Conservation (phyloP, 768 basidiomycete species). For the Neoboletus subvelutipes region DNA sequence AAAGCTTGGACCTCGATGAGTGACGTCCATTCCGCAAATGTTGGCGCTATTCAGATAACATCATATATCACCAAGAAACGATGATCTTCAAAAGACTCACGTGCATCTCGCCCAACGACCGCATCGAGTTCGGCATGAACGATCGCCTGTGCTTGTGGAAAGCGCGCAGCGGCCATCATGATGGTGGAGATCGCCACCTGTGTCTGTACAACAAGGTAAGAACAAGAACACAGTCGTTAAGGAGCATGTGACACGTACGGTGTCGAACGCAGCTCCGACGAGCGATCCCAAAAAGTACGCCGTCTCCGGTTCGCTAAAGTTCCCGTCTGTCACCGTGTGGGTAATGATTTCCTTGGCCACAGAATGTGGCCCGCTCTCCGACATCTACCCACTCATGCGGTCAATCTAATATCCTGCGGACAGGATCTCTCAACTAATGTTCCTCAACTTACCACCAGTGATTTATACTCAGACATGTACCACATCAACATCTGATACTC, state of each 20-base stretch:
- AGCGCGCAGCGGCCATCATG: slow-evolving; percentile 39
- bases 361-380: slow-evolving; percentile 22
- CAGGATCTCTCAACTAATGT: too few relatives aligned
- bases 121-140: slow-evolving; percentile 40
- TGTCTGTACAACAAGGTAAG: slow-evolving; percentile 14
- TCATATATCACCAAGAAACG: neutral
- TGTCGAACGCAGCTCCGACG: slow-evolving; percentile 61
- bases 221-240: neutral
- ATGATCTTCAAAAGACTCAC: slow-evolving; percentile 18
- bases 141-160: slow-evolving; percentile 33
- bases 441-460: slow-evolving; percentile 38
- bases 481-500: slow-evolving; percentile 51
- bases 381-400: slow-evolving; percentile 3
- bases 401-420: neutral
- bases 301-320: slow-evolving; percentile 49
- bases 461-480: slow-evolving; percentile 45
- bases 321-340: slow-evolving; percentile 43
- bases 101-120: slow-evolving; percentile 36
- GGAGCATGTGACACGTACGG: slow-evolving; percentile 26
- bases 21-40: slow-evolving; percentile 33
- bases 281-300: slow-evolving; percentile 61
- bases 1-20: slow-evolving; percentile 40
- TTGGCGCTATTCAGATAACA: slow-evolving; percentile 31
- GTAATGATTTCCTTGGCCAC: slow-evolving; percentile 57
- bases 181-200: slow-evolving; percentile 29